Base-by-base conservation (phyloP, 768 basidiomycete species). In the Sarcodon aspratus region DNA sequence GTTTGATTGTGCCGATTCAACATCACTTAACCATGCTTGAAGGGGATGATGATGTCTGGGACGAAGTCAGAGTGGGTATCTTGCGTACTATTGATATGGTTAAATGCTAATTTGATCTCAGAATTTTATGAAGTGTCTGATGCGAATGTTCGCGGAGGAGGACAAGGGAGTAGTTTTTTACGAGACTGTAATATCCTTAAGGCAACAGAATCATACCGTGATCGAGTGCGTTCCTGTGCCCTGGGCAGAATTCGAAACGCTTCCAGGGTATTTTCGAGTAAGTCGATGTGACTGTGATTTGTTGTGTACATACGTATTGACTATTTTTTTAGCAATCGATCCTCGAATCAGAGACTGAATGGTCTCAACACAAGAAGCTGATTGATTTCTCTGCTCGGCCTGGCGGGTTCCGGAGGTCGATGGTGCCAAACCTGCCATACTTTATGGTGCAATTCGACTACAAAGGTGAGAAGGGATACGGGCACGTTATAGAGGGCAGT, bases 391-490 rank as follows among this genome's bases (percentile, higher is more conserved):
- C 88, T 3, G 69, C 80, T 8, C 73, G 91, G 4, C 88, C 91
- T 1, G 94, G 95, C 13, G 95, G 95, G 3, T 98, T 98, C 71
- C 74, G 94, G 37, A 78, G 95, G 0, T 82, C 89, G 21, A 88
- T 99, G 85, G 95, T 99, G 9, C 82, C 94, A 3, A 96, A 97
- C 59, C 68, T 99, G 32, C 96, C 96, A 1, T 99, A 99, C 66
- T 99, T 99, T 59, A 95, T 94, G 90, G 88, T 98, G 7, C 93
- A 95, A 57, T 99, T 95, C 64, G 96, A 99, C 66, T 75, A 98
- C 65, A 97, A 94, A 59, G 93, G 96, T 21, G 93, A 97, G 65
- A 92, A 90, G 59, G 96, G 96, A 2, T 99, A 92, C 61, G 96
- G 96, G 0, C 96, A 99, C 65, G 89, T 99, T 53, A 96, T 99